Conservation (phyloP, 345 rosid species). For the Aquilaria sinensis region DNA sequence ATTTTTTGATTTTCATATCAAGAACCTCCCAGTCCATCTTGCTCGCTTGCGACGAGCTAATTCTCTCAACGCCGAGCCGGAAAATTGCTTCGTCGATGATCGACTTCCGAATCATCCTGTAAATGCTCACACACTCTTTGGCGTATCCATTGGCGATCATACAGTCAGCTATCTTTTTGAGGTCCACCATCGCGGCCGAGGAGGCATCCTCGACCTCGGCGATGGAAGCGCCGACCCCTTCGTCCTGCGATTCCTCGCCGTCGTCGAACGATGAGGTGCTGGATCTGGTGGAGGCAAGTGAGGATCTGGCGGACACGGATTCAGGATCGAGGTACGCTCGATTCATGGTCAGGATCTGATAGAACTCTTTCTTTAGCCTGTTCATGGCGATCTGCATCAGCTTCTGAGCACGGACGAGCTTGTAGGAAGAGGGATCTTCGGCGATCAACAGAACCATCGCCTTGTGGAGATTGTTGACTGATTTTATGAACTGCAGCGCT, state of each 20-base stretch:
- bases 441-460: constrained; percentile 38
- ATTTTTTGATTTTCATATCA: constrained; percentile 40
- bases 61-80: constrained; percentile 43
- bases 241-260: constrained; percentile 20
- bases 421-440: constrained; percentile 25
- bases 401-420: constrained; percentile 39
- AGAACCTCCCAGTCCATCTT: constrained; percentile 55
- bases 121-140: constrained; percentile 57
- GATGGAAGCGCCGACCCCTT: constrained; percentile 3
- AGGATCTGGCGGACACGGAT: constrained; percentile 35
- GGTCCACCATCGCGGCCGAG: constrained; percentile 26
- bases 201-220: constrained; percentile 20
- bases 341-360: constrained; percentile 38
- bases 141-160: constrained; percentile 56
- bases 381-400: constrained; percentile 64
- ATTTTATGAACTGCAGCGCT: constrained; percentile 42
- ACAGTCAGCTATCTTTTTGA: constrained; percentile 61
- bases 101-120: constrained; percentile 47
- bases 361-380: constrained; percentile 55
- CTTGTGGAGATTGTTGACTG: constrained; percentile 36
- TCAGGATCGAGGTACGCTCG: constrained; percentile 34
- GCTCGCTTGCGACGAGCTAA: constrained; percentile 30
- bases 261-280: not conserved
- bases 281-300: constrained; percentile 16
- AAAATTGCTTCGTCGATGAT: constrained; percentile 42